Percentiles rank a stretch among this genome's conserved stretches.
Evolutionary conservation across 2,329 filamentous ascomycete genomes (phyloP).

Genomic region (Leptographium lundbergii): DNA sequence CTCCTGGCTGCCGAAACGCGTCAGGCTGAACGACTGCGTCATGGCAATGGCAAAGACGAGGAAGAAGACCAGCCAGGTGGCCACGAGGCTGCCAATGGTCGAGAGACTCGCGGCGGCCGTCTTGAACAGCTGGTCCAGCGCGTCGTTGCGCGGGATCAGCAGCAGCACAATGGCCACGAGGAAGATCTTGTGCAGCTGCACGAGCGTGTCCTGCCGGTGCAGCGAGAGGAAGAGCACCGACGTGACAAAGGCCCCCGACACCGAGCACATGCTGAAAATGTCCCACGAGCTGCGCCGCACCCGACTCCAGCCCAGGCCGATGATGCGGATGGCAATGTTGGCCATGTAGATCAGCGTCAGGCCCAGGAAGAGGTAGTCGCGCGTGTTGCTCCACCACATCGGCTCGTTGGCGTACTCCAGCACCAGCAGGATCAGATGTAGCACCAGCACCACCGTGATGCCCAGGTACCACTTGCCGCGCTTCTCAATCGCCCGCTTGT

Average conservation of each 20-base stretch:
- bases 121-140: slow-evolving; percentile 96
- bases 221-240: slow-evolving; percentile 62
- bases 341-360: slow-evolving; percentile 73
- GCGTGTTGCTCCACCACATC: slow-evolving; percentile 52
- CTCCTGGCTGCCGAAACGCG: slow-evolving; percentile 66
- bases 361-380: slow-evolving; percentile 65
- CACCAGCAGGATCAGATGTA: slow-evolving; percentile 74
- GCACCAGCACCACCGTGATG: slow-evolving; percentile 65
- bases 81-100: slow-evolving; percentile 79
- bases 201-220: slow-evolving; percentile 47
- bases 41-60: slow-evolving; percentile 92
- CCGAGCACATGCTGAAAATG: slow-evolving; percentile 69
- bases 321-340: slow-evolving; percentile 73
- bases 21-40: slow-evolving; percentile 91
- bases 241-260: slow-evolving; percentile 70
- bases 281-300: slow-evolving; percentile 95
- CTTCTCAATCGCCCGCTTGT: slow-evolving; percentile 87
- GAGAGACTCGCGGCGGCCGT: slow-evolving; percentile 89
- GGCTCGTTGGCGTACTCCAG: slow-evolving; percentile 76
- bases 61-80: slow-evolving; percentile 96
- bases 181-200: slow-evolving; percentile 85
- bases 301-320: slow-evolving; percentile 82
- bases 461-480: slow-evolving; percentile 80
- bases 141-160: slow-evolving; percentile 91
- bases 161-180: slow-evolving; percentile 80